These are phyloP conservation scores for Ustilago vetiveriae DNA, from an alignment of 1,284 basidiomycete genomes.

Conservation along the genomic window DNA sequence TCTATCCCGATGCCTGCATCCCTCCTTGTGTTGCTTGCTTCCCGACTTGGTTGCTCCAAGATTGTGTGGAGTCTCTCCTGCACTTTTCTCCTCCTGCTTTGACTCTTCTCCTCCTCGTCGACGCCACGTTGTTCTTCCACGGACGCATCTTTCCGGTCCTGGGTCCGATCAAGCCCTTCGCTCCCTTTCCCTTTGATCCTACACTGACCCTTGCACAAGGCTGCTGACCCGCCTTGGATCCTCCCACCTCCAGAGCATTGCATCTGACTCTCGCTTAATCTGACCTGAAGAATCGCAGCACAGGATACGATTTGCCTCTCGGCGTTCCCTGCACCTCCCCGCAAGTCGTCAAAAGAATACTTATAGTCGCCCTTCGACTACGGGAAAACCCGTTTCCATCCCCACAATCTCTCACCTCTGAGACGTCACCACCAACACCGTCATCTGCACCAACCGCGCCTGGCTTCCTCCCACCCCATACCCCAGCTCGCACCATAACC, in stretches of 20 bases:
- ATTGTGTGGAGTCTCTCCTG: not conserved
- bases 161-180: not conserved
- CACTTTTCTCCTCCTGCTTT: not conserved
- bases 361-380: not conserved
- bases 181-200: not conserved
- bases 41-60: not conserved
- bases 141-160: slow-evolving; percentile 4
- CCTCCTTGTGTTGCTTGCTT: not conserved
- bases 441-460: not conserved
- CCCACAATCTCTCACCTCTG: too few species aligned
- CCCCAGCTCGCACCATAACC: not conserved
- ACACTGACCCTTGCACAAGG: not conserved
- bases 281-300: too few species aligned
- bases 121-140: slow-evolving; percentile 8
- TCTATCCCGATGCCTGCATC: not conserved
- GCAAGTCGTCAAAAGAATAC: not conserved
- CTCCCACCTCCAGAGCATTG: not conserved
- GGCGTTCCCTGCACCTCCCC: not conserved
- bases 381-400: too few species aligned
- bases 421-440: too few species aligned
- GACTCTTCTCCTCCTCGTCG: too few species aligned
- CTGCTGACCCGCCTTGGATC: too few species aligned
- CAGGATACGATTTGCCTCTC: too few species aligned
- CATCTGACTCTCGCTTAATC: not conserved
- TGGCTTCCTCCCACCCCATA: not conserved